phyloP scores from a whole-genome alignment of 306 rosid genomes.

The Bauhinia variegata region DNA sequence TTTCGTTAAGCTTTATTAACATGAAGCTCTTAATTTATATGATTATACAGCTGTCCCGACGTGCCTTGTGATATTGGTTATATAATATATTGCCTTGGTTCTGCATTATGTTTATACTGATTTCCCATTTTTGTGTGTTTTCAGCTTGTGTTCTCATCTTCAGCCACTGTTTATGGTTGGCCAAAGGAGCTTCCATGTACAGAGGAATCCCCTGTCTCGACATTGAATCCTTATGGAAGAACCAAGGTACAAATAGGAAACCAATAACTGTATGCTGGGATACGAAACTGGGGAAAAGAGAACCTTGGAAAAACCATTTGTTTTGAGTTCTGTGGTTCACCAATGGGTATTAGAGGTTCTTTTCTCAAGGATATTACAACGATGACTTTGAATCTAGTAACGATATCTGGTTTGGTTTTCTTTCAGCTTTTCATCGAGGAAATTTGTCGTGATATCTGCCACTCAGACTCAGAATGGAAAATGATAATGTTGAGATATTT shows the following conservation, averaged over 20 bases:
- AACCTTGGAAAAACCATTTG: constrained; percentile 22
- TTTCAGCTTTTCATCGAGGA: constrained; percentile 93
- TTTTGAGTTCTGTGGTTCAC: constrained; percentile 3
- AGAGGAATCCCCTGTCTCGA: constrained; percentile 59
- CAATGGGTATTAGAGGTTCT: neutral
- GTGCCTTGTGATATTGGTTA: neutral
- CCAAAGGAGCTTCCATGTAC: constrained; percentile 76
- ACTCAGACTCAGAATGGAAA: constrained; percentile 82
- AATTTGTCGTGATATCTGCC: constrained; percentile 73
- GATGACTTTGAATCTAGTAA: constrained; percentile 20
- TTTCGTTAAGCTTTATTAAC: neutral
- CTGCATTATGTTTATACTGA: neutral
- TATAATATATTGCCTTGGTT: neutral
- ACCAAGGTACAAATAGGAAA: constrained; percentile 69
- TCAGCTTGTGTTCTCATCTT: constrained; percentile 73
- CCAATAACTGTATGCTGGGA: neutral
- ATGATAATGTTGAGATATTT: constrained; percentile 90
- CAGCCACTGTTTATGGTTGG: constrained; percentile 77
- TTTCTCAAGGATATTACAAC: constrained; percentile 1
- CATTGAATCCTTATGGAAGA: constrained; percentile 75
- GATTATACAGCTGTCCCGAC: neutral
- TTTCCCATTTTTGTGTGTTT: constrained; percentile 2
- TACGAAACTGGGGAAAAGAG: neutral
- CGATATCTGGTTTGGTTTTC: constrained; percentile 27
- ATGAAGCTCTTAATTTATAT: neutral